Evolutionary conservation across 2,329 filamentous ascomycete species (phyloP), one percentile per base, ranked within the genome.

Genomic region (Colletotrichum sp.): DNA sequence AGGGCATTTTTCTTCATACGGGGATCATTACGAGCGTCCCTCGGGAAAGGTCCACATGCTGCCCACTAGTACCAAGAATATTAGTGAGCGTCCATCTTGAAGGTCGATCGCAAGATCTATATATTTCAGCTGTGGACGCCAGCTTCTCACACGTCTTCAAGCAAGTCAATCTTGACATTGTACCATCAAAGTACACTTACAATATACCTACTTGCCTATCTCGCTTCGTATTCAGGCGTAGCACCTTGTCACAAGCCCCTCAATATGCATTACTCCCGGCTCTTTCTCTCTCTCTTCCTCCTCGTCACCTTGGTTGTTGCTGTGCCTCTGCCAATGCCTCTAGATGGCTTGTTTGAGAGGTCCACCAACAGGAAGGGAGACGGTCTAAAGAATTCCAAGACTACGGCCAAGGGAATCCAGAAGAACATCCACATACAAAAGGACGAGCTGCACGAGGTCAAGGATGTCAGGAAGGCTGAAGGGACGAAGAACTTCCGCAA

Each of bases 371-470:
- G 29, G 1, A 62, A 57, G 1, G 52, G 52, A 16, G 52, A 57
- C 52, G 52, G 52, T 25, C 52, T 57, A 7, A 57, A 16, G 25
- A 57, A 57, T 22, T 57, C 52, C 52, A 57, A 57, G 52, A 57
- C 52, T 0, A 57, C 52, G 52, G 52, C 52, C 25, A 57, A 57
- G 52, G 52, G 52, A 29, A 57, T 57, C 22, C 12, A 57, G 6
- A 57, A 57, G 52, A 57, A 57, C 52, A 57, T 57, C 13, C 12
- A 57, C 52, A 57, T 57, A 57, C 52, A 57, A 27, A 57, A 57
- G 13, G 22, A 57, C 3, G 52, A 57, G 25, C 25, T 57, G 12
- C 7, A 29, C 6, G 52, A 57, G 19, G 25, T 22, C 22, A 57
- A 57, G 25, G 52, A 57, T 29, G 52, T 57, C 3, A 29, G 25